These are phyloP conservation scores for Rhexocercosporidium sp. DNA, from an alignment of 2,329 filamentous ascomycete genomes.

Conservation along the genomic window DNA sequence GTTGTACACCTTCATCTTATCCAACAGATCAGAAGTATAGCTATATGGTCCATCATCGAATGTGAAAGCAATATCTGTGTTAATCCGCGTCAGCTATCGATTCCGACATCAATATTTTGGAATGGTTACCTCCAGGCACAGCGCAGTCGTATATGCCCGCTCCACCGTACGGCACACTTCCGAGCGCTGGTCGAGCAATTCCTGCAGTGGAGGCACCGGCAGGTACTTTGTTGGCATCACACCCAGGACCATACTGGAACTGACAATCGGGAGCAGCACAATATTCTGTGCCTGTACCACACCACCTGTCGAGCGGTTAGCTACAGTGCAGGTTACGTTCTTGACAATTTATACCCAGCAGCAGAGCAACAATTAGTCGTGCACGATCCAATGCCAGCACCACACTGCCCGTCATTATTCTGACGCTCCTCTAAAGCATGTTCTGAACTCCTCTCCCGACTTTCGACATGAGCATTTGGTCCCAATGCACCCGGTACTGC, in stretches of 20 bases:
- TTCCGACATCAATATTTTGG: not conserved
- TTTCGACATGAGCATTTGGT: conserved; percentile 17
- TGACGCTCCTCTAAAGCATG: conserved; percentile 21
- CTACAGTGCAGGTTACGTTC: not conserved
- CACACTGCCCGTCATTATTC: conserved; percentile 33
- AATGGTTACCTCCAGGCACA: conserved; percentile 1
- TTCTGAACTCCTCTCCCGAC: not conserved
- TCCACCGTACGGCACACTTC: conserved; percentile 60
- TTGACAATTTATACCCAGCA: conserved; percentile 33
- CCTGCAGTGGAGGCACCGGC: conserved; percentile 59
- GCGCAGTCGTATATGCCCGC: conserved; percentile 61
- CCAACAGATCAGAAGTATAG: conserved; percentile 68
- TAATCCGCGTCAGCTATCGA: not conserved
- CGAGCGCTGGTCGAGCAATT: conserved; percentile 55
- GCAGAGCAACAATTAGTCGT: conserved; percentile 37
- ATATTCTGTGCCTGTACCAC: conserved; percentile 48
- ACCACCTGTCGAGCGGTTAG: conserved; percentile 29
- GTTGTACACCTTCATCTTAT: conserved; percentile 62
- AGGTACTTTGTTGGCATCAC: conserved; percentile 62
- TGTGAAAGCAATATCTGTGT: conserved; percentile 62
- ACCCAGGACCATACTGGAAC: conserved; percentile 63
- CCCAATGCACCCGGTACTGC: conserved; percentile 21
- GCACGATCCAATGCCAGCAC: conserved; percentile 36
- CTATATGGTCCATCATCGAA: conserved; percentile 70
- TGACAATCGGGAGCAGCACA: conserved; percentile 67